Evolutionary conservation across 1,284 basidiomycete species (phyloP).

Genomic region (Pyrrhoderma lamaoense): DNA sequence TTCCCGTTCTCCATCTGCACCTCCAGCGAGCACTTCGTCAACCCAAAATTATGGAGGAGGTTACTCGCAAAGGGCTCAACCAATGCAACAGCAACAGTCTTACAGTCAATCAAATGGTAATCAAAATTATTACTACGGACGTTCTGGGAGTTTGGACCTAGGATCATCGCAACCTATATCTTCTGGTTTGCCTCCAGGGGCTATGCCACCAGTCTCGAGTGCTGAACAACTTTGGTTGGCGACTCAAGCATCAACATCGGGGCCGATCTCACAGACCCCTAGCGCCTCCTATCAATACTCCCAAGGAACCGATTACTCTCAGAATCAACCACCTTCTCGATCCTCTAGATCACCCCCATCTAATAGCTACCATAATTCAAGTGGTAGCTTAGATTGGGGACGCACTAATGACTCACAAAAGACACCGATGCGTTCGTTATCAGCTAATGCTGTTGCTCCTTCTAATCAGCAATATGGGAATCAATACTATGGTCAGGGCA

Average conservation of each 20-base stretch:
- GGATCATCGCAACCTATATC: neutral
- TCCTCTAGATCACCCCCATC: constrained; percentile 35
- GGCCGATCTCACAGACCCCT: constrained; percentile 32
- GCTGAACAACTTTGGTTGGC: constrained; percentile 29
- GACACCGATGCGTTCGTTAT: constrained; percentile 52
- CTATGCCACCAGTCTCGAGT: constrained; percentile 43
- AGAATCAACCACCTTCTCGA: constrained; percentile 20
- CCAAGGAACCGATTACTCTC: constrained; percentile 21
- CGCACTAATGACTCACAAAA: constrained; percentile 29
- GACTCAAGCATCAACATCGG: constrained; percentile 16
- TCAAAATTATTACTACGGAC: constrained; percentile 14
- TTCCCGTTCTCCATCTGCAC: constrained; percentile 18
- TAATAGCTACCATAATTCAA: constrained; percentile 13
- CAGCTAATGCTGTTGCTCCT: constrained; percentile 49
- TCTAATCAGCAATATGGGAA: constrained; percentile 17
- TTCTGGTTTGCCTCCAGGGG: constrained; percentile 44
- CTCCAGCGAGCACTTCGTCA: constrained; percentile 18
- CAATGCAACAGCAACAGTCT: neutral
- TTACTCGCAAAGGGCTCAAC: neutral
- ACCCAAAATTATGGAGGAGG: constrained; percentile 7
- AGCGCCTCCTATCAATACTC: constrained; percentile 22
- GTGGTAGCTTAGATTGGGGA: constrained; percentile 21
- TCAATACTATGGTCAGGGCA: constrained; percentile 19
- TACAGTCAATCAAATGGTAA: constrained; percentile 14
- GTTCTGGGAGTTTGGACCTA: constrained; percentile 14